Evolutionary conservation across 495 filamentous ascomycete genomes (phyloP), one percentile per base, ranked within the genome.

Genomic region (Tuber melanosporum): DNA sequence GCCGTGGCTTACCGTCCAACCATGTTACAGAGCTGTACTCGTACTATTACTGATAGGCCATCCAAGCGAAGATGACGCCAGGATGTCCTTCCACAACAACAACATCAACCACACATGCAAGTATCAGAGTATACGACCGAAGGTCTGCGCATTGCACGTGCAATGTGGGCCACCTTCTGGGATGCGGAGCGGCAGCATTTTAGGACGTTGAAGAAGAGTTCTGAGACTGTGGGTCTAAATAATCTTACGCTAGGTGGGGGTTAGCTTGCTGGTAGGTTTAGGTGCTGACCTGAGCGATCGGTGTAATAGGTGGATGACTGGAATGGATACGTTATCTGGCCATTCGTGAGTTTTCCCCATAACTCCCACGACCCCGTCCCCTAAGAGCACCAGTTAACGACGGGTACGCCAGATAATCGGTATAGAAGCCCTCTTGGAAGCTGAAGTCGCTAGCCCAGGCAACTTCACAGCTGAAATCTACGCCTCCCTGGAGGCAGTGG

Each of bases 391-490:
- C 1, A 12, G 39, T 17, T 49, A n/a, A 71, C 42, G 9, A 0
- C 52, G 1, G 14, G 52, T 26, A n/a, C n/a, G 26, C 12, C 57
- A 81, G 73, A 47, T 81, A 71, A 75, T 82, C 26, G 77, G 62
- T 52, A 70, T 82, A 22, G 77, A 82, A 77, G 80, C 77, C 66
- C 80, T 82, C 8, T 74, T 82, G 42, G 80, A 82, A 74, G 76
- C 76, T 9, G 77, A 82, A 71, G 80, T 71, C 32, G 75, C 75
- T 5, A 71, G 70, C 69, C 77, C 80, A 36, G 74, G 70, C 20
- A 41, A 44, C 42, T 82, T 82, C 57, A 32, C 74, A 7, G 36
- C 41, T 12, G 74, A 82, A 71, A 82, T 82, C 45, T 45, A 44
- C 41, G 17, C 77, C 0, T 75, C 80, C 20, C 57, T 82, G 17